These are phyloP conservation scores for Barbatosphaeria neglecta DNA, from an alignment of 495 filamentous ascomycete genomes.

Conservation along the genomic window DNA sequence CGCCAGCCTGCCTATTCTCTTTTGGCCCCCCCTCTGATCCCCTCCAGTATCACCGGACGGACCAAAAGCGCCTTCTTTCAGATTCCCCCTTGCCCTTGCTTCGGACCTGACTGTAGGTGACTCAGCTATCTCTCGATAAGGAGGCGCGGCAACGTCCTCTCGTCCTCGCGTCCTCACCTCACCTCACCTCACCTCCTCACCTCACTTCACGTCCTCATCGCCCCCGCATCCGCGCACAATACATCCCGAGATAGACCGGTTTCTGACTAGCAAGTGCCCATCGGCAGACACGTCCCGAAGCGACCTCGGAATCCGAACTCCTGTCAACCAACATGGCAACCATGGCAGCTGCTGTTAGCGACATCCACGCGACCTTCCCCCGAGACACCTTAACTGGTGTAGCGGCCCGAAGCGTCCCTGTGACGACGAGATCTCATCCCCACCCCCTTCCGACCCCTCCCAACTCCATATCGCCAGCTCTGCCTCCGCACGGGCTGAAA, in stretches of 20 bases:
- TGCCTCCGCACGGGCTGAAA: constrained; percentile 70
- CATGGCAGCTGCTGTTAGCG: constrained; percentile 48
- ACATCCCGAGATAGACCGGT: no score
- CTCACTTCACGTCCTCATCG: no score
- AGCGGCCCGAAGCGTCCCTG: constrained; percentile 46
- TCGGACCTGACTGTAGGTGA: constrained; percentile 26
- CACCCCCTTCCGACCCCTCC: constrained; percentile 85
- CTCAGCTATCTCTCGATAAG: constrained; percentile 6
- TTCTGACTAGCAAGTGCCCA: no score
- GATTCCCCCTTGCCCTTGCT: constrained; percentile 16
- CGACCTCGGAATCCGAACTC: constrained; percentile 18
- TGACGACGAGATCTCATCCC: constrained; percentile 44
- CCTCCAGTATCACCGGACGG: constrained; percentile 25
- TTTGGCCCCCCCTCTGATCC: constrained; percentile 21
- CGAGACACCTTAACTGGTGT: constrained; percentile 52
- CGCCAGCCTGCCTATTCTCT: constrained; percentile 25
- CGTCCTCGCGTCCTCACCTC: constrained; percentile 8
- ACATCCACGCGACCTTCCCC: constrained; percentile 59
- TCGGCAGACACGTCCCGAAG: constrained; percentile 38
- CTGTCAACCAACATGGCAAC: constrained; percentile 43
- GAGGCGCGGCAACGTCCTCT: constrained; percentile 9
- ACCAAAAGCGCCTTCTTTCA: constrained; percentile 20
- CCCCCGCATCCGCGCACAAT: no score
- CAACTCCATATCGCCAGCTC: constrained; percentile 86
- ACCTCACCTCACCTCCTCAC: no score